A percentile compares a stretch with the other conserved stretches of the same genome.
Evolutionary conservation across 805 yeast genomes (phyloP).

Genomic region (Clavispora vitiphila): DNA sequence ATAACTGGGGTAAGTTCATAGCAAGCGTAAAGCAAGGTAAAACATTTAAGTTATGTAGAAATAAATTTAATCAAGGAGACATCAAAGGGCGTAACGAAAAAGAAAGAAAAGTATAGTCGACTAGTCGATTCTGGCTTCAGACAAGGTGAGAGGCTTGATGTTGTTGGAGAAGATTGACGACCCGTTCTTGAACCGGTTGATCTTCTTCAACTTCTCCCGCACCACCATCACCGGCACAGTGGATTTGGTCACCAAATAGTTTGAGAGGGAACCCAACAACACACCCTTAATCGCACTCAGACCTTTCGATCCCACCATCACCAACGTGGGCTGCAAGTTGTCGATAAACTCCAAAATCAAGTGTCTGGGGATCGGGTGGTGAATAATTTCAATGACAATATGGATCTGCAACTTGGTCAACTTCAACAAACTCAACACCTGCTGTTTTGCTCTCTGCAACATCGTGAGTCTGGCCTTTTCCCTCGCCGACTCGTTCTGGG

Average conservation of each 20-base stretch:
- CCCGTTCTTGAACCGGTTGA: slow-evolving; percentile 49
- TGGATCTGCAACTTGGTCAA: slow-evolving; percentile 69
- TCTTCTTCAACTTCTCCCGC: slow-evolving; percentile 63
- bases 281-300: slow-evolving; percentile 69
- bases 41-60: neutral
- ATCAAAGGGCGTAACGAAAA: neutral
- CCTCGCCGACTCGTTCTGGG: slow-evolving; percentile 30
- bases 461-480: slow-evolving; percentile 34
- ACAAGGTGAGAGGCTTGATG: slow-evolving; percentile 46
- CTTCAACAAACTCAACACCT: slow-evolving; percentile 46
- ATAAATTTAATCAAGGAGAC: slow-evolving; percentile 19
- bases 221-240: slow-evolving; percentile 81
- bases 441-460: slow-evolving; percentile 41
- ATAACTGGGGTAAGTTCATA: too few relatives aligned
- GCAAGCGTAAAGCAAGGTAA: neutral
- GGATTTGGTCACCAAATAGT: slow-evolving; percentile 65
- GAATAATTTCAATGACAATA: slow-evolving; percentile 67
- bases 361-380: slow-evolving; percentile 71
- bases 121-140: slow-evolving; percentile 38
- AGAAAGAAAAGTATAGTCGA: neutral
- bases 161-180: slow-evolving; percentile 51
- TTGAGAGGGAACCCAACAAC: slow-evolving; percentile 65
- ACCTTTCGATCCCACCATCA: slow-evolving; percentile 73
- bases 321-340: slow-evolving; percentile 66
- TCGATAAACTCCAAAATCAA: slow-evolving; percentile 66